phyloP scores from a whole-genome alignment of 2,329 filamentous ascomycete genomes.

The Aspergillus hortae region DNA sequence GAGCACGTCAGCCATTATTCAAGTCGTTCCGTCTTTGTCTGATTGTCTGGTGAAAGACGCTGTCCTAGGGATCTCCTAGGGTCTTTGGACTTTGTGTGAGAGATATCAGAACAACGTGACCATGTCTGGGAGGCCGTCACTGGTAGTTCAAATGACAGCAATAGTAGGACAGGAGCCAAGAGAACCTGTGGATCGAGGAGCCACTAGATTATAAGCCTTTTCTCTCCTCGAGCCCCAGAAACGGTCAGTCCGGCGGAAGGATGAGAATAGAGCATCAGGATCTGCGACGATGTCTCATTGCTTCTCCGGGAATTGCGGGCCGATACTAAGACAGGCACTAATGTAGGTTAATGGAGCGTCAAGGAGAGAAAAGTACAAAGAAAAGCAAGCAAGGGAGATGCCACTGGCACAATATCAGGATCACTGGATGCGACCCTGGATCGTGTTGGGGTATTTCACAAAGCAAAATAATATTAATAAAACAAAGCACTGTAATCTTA shows the following conservation, averaged over 20 bases:
- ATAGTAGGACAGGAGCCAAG: neutral
- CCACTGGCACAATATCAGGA: slow-evolving; percentile 2
- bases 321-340: slow-evolving; percentile 15
- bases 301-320: slow-evolving; percentile 16
- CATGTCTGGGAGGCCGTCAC: neutral
- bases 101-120: neutral
- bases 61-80: neutral
- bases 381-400: slow-evolving; percentile 20
- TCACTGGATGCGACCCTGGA: slow-evolving; percentile 4
- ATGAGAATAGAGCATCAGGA: slow-evolving; percentile 10
- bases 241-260: slow-evolving; percentile 4
- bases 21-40: neutral
- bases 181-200: slow-evolving; percentile 5
- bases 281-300: slow-evolving; percentile 18
- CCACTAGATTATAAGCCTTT: slow-evolving; percentile 15
- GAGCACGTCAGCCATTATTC: neutral
- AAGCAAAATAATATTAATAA: neutral
- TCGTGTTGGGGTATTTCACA: neutral
- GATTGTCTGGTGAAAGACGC: neutral
- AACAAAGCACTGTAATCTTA: neutral
- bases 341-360: neutral
- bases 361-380: slow-evolving; percentile 3
- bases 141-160: neutral
- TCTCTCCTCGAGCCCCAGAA: slow-evolving; percentile 4
- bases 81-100: neutral